Evolutionary conservation across 352 stramenopile genomes (phyloP).

Genomic region (Pythium pectinolyticum): DNA sequence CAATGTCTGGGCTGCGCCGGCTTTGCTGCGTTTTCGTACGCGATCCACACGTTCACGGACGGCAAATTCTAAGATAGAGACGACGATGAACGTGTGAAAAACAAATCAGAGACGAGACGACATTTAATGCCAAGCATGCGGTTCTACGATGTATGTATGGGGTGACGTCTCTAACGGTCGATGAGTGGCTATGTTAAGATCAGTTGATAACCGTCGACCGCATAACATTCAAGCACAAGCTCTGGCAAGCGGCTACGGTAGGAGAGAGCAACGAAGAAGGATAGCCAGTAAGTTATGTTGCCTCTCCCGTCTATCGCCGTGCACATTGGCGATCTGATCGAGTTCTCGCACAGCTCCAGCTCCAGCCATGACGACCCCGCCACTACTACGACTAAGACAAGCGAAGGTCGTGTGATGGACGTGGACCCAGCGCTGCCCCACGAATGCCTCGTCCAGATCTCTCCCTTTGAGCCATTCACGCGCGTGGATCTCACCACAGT

Average conservation of each 20-base stretch:
- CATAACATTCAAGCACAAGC: too few species aligned
- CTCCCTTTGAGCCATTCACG: constrained; percentile 42
- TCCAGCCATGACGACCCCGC: too few species aligned
- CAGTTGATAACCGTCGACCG: too few species aligned
- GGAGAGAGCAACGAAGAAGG: neutral
- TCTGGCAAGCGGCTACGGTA: too few species aligned
- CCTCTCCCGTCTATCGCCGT: neutral
- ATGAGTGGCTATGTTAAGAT: too few species aligned
- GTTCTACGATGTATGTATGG: too few species aligned
- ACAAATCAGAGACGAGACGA: too few species aligned
- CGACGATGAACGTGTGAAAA: too few species aligned
- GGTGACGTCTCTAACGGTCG: too few species aligned
- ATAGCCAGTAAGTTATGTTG: neutral
- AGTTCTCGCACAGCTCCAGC: constrained; percentile 32
- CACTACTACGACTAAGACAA: neutral
- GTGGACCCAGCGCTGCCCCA: constrained; percentile 19
- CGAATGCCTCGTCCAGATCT: constrained; percentile 42
- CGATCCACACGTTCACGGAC: constrained; percentile 88
- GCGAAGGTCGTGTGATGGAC: constrained; percentile 37
- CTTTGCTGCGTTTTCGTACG: constrained; percentile 91
- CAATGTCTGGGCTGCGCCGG: constrained; percentile 93
- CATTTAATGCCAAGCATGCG: too few species aligned
- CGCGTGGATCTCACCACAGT: constrained; percentile 31
- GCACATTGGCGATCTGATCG: constrained; percentile 45
- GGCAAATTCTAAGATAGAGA: constrained; percentile 61